Evolutionary conservation across 2,329 filamentous ascomycete species (phyloP).

Genomic region (Xylariaceae sp.): DNA sequence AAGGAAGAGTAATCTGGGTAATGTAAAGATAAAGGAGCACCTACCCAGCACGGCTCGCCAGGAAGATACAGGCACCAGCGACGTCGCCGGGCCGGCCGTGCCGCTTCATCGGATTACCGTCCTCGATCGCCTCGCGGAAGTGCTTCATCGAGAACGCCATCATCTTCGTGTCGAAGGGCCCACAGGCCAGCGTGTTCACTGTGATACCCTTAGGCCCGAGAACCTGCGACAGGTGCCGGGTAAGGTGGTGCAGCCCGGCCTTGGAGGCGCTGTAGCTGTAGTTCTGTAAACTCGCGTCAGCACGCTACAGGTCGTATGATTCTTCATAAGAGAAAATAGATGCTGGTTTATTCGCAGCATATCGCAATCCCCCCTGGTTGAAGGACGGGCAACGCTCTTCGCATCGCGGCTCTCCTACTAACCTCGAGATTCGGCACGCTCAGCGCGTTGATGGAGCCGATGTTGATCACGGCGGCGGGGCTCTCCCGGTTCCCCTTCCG

Average conservation of each 20-base stretch:
- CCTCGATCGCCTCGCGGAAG: conserved; percentile 59
- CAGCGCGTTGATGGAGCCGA: conserved; percentile 68
- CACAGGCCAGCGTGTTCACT: conserved; percentile 73
- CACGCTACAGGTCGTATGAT: background rate
- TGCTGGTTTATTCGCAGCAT: background rate
- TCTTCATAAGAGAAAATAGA: background rate
- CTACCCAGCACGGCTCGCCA: conserved; percentile 69
- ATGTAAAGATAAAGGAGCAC: conserved; percentile 23
- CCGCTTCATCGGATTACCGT: conserved; percentile 66
- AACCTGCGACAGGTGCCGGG: conserved; percentile 63
- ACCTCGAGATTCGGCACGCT: conserved; percentile 60
- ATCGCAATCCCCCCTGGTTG: too few species aligned
- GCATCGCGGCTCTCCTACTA: background rate
- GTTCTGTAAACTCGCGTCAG: conserved; percentile 43
- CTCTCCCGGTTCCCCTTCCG: conserved; percentile 45
- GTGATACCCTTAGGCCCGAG: conserved; percentile 66
- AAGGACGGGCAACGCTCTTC: background rate
- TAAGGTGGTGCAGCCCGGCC: conserved; percentile 69
- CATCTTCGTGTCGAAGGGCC: conserved; percentile 74
- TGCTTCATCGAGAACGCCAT: conserved; percentile 65
- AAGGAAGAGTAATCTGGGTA: background rate
- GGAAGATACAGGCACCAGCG: conserved; percentile 73
- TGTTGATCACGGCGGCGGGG: conserved; percentile 67
- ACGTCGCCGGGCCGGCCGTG: conserved; percentile 73
- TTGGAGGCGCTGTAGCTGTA: conserved; percentile 67